Conservation (phyloP, 2,329 filamentous ascomycete species). For the Lecanicillium sp. region DNA sequence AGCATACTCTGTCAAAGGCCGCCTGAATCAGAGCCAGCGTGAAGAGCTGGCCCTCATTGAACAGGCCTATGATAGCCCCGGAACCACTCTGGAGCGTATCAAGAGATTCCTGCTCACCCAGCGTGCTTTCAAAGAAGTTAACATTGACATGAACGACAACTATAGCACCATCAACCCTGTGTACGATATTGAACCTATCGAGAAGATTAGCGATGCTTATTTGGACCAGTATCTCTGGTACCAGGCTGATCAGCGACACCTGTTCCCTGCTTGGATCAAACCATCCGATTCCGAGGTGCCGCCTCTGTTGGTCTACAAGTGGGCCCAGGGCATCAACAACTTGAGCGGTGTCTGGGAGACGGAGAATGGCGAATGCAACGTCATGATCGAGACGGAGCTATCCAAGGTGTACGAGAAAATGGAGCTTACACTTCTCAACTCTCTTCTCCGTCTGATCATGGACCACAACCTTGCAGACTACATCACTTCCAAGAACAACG, state of each 20-base stretch:
- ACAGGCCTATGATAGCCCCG: slow-evolving; percentile 95
- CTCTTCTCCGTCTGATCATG: slow-evolving; percentile 91
- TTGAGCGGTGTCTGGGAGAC: slow-evolving; percentile 92
- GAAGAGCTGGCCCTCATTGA: slow-evolving; percentile 96
- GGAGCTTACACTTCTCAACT: slow-evolving; percentile 90
- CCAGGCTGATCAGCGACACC: slow-evolving; percentile 91
- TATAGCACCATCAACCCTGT: slow-evolving; percentile 99
- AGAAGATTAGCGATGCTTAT: slow-evolving; percentile 99
- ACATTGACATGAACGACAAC: slow-evolving; percentile 99
- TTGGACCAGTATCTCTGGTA: slow-evolving; percentile 99
- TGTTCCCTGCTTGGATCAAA: slow-evolving; percentile 99
- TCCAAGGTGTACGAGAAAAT: slow-evolving; percentile 99
- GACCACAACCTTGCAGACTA: slow-evolving; percentile 99
- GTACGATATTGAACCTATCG: slow-evolving; percentile 97
- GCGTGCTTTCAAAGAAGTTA: slow-evolving; percentile 97
- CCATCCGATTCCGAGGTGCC: slow-evolving; percentile 97
- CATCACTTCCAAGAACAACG: slow-evolving; percentile 99
- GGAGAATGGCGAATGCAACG: slow-evolving; percentile 90
- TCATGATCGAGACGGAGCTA: slow-evolving; percentile 95
- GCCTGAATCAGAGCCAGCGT: slow-evolving; percentile 93
- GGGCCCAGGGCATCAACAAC: slow-evolving; percentile 99
- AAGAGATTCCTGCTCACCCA: slow-evolving; percentile 97
- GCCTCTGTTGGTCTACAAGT: slow-evolving; percentile 91
- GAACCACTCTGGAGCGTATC: slow-evolving; percentile 90
- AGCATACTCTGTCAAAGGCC: slow-evolving; percentile 94